Evolutionary conservation across 352 stramenopile genomes (phyloP).

Genomic region (Hyaloperonospora arabidopsidis): DNA sequence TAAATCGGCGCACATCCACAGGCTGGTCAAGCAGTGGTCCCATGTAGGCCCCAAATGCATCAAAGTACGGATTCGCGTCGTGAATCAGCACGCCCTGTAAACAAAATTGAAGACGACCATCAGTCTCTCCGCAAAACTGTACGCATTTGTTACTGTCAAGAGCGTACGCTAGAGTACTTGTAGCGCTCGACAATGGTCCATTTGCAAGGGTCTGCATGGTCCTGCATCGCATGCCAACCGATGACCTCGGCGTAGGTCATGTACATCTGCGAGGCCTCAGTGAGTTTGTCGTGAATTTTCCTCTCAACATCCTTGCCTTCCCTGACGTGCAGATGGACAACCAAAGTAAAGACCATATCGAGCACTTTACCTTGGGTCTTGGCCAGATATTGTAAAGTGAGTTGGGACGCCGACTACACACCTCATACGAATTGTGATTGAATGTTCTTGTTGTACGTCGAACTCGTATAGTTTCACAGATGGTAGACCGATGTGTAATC

Average conservation of each 20-base stretch:
- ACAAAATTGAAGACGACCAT: too few relatives aligned
- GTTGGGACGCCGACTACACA: too few relatives aligned
- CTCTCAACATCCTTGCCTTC: conserved; percentile 32
- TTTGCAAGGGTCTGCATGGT: conserved; percentile 26
- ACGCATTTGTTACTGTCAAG: too few relatives aligned
- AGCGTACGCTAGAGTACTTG: conserved; percentile 15
- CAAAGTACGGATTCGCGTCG: conserved; percentile 25
- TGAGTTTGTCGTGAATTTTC: conserved; percentile 29
- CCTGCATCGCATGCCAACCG: conserved; percentile 28
- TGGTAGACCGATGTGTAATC: too few relatives aligned
- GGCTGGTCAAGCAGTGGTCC: conserved; percentile 23
- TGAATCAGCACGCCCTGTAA: conserved; percentile 20
- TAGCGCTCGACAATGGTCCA: conserved; percentile 34
- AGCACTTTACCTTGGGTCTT: too few relatives aligned
- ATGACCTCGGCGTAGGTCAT: conserved; percentile 25
- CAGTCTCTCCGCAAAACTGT: too few relatives aligned
- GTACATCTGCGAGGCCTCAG: conserved; percentile 29
- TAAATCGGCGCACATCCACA: conserved; percentile 26
- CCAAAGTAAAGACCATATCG: conserved; percentile 27
- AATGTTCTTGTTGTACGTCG: too few relatives aligned
- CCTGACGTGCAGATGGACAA: conserved; percentile 29
- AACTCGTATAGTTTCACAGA: too few relatives aligned
- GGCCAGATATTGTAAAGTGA: too few relatives aligned
- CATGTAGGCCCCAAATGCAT: conserved; percentile 24
- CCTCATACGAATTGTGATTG: too few relatives aligned